These are phyloP conservation scores for Aspergillus affinis DNA, from an alignment of 495 filamentous ascomycete genomes.

Conservation along the genomic window DNA sequence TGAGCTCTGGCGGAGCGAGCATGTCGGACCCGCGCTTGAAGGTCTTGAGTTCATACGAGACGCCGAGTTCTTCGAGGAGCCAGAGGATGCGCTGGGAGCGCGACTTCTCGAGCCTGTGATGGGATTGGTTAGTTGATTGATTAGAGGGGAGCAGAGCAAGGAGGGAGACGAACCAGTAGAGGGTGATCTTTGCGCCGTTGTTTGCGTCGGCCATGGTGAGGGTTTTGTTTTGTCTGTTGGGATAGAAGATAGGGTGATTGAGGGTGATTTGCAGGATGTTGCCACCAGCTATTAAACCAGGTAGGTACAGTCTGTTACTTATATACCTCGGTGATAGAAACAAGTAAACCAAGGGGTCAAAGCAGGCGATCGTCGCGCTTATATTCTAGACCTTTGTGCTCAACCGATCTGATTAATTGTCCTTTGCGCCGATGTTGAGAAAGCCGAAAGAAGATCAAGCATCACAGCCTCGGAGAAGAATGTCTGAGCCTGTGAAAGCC, in stretches of 20 bases:
- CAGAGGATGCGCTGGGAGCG: constrained; percentile 84
- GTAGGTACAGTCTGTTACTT: no score
- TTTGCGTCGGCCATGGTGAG: constrained; percentile 34
- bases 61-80: constrained; percentile 81
- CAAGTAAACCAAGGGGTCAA: no score
- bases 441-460: not conserved
- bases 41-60: constrained; percentile 73
- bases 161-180: constrained; percentile 63
- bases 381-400: not conserved
- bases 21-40: constrained; percentile 63
- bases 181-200: constrained; percentile 61
- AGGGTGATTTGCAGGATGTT: not conserved
- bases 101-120: constrained; percentile 39
- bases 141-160: not conserved
- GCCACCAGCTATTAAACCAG: not conserved
- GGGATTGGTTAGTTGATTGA: not conserved
- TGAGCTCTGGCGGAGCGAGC: constrained; percentile 69
- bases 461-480: not conserved
- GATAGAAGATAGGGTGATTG: constrained; percentile 2
- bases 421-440: not conserved
- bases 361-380: not conserved
- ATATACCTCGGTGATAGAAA: no score
- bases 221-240: not conserved
- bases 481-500: not conserved
- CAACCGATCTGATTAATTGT: not conserved